phyloP scores from a whole-genome alignment of 139 green algal species.

The Tetradesmus obliquus region DNA sequence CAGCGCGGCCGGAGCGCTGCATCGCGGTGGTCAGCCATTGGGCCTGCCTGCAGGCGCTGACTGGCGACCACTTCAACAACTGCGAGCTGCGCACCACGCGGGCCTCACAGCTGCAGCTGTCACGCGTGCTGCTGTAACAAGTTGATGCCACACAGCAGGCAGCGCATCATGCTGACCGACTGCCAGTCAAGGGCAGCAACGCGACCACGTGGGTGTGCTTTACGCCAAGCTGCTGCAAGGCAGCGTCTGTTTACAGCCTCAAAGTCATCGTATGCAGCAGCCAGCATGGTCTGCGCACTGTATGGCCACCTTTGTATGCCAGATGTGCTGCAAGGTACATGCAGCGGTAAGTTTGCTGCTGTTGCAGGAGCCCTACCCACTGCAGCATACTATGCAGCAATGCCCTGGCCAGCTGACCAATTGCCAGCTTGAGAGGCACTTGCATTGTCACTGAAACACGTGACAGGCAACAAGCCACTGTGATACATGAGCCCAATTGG shows the following conservation, averaged over 20 bases:
- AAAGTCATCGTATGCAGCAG: background rate
- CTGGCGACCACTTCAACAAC: conserved; percentile 57
- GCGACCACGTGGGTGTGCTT: background rate
- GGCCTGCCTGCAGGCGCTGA: conserved; percentile 67
- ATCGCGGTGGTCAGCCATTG: conserved; percentile 72
- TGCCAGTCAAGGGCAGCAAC: background rate
- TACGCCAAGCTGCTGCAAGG: background rate
- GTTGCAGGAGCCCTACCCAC: background rate
- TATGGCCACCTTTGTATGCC: too few relatives aligned
- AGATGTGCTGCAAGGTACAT: too few relatives aligned
- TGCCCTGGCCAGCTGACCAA: background rate
- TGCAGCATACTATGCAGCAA: background rate
- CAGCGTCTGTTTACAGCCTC: background rate
- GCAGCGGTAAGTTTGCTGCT: background rate
- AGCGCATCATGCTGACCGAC: background rate
- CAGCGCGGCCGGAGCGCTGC: conserved; percentile 57
- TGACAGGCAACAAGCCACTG: background rate
- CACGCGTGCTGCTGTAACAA: background rate
- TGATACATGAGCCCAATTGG: background rate
- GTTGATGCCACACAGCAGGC: background rate
- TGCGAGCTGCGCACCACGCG: conserved; percentile 50
- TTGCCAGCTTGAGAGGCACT: background rate
- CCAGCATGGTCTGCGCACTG: background rate
- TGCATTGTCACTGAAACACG: background rate
- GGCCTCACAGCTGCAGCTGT: background rate